Evolutionary conservation across 2,329 filamentous ascomycete species (phyloP), one percentile per base, ranked within the genome.

Genomic region (Talaromyces sp.): DNA sequence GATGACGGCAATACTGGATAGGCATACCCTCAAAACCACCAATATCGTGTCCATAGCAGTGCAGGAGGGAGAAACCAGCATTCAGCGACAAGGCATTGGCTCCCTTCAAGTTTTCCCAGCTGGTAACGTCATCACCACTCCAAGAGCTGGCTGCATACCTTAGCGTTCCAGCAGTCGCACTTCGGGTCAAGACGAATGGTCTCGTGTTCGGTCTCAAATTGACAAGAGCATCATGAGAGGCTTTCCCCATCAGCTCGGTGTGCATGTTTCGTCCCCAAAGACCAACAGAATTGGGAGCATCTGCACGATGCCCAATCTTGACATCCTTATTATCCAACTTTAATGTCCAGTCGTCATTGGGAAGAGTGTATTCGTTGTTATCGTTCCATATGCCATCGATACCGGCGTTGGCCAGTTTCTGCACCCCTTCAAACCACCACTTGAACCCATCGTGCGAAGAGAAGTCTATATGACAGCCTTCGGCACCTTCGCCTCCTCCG

Each of bases 341-440:
- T 60, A 87, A 84, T 64, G 86, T 77, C 89, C 89, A 91, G 27
- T 84, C 80, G 66, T 92, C 89, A 66, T 86, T 81, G 0, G 87
- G 83, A 2, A 90, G 82, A 0, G 86, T 87, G 73, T 91, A 92
- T 74, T 92, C 89, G 69, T 91, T 92, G 75, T 92, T 92, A 73
- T 92, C 89, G 69, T 92, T 92, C 89, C 90, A 92, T 78, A 91
- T 90, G 57, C 84, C 89, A 69, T 91, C 89, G 64, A 92, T 89
- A 0, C 89, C 89, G 9, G 86, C 77, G 31, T 84, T 78, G 63
- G 86, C 86, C 1, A 92, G 80, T 59, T 82, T 83, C 66, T 85
- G 83, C 9, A 90, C 85, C 1, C 89, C 89, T 0, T 90, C 80
- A 66, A 86, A 89, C 90, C 90, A 92, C 87, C 88, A 92, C 16